A percentile compares a stretch with the other conserved stretches of the same genome.
Conservation (phyloP, 352 stramenopile species). For the Peronosclerospora sorghi region DNA sequence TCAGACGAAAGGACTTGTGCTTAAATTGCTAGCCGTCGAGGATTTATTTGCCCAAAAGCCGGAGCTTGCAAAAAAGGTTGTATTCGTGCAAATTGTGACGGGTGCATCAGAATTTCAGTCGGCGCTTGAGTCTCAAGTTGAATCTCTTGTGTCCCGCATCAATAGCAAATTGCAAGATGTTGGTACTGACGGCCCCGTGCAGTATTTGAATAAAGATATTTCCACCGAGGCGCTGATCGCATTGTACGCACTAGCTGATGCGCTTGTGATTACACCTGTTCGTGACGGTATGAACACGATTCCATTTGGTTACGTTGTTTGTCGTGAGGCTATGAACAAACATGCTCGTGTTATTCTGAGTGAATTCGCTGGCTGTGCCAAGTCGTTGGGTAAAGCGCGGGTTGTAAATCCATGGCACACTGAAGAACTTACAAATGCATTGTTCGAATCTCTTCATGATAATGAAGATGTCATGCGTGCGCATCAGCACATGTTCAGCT, state of each 20-base stretch:
- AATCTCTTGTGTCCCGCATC: conserved; percentile 85
- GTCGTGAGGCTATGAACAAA: conserved; percentile 54
- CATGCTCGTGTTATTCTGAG: conserved; percentile 82
- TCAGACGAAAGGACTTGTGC: conserved; percentile 83
- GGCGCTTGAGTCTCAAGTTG: conserved; percentile 76
- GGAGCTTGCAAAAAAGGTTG: conserved; percentile 88
- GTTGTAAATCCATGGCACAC: conserved; percentile 86
- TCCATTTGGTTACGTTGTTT: conserved; percentile 85
- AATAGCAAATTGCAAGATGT: conserved; percentile 89
- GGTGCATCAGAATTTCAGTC: conserved; percentile 37
- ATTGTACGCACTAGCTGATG: conserved; percentile 79
- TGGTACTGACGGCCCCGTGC: conserved; percentile 71
- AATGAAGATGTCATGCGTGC: conserved; percentile 56
- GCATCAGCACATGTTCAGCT: conserved; percentile 78
- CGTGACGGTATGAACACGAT: conserved; percentile 89
- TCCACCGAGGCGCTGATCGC: conserved; percentile 79
- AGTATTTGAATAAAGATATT: conserved; percentile 88
- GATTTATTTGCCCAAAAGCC: conserved; percentile 80
- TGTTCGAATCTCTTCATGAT: conserved; percentile 43
- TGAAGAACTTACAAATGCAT: conserved; percentile 48
- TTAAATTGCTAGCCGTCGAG: conserved; percentile 86
- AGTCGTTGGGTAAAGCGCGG: conserved; percentile 74
- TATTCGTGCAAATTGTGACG: conserved; percentile 90
- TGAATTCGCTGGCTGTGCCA: conserved; percentile 84
- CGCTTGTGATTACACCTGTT: conserved; percentile 76